Conservation (phyloP, 2,329 filamentous ascomycete genomes). For the Malbranchea zuffiana region DNA sequence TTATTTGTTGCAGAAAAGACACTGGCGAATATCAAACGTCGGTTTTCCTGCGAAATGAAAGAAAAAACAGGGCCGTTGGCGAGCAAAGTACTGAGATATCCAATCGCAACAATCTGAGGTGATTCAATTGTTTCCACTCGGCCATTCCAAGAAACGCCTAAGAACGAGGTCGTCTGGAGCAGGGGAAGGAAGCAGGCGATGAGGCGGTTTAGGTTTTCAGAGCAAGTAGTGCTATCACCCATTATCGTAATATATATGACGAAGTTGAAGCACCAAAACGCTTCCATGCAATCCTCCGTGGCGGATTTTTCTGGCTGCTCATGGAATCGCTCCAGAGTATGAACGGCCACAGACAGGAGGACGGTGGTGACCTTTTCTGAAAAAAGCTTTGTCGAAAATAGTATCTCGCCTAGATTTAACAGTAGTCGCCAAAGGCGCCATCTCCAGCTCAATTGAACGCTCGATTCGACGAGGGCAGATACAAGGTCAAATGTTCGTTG, state of each 20-base stretch:
- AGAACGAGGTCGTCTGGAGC: conserved; percentile 18
- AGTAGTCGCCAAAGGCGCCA: conserved; percentile 34
- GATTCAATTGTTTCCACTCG: conserved; percentile 27
- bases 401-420: conserved; percentile 25
- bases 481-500: conserved; percentile 4
- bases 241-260: conserved; percentile 20
- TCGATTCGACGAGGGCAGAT: conserved; percentile 22
- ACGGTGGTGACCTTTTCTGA: conserved; percentile 15
- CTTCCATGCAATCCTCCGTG: conserved; percentile 23
- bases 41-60: conserved; percentile 22
- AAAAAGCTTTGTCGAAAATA: no score
- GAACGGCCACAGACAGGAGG: conserved; percentile 22
- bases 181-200: conserved; percentile 1
- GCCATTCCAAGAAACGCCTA: conserved; percentile 28
- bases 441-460: conserved; percentile 26
- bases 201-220: conserved; percentile 20
- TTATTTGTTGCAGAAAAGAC: conserved; percentile 18
- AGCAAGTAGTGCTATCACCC: conserved; percentile 13
- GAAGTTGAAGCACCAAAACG: conserved; percentile 30
- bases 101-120: conserved; percentile 20
- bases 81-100: conserved; percentile 27
- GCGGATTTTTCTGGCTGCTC: conserved; percentile 16
- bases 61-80: conserved; percentile 23
- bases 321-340: conserved; percentile 23
- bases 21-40: conserved; percentile 25